Evolutionary conservation across 495 filamentous ascomycete genomes (phyloP), one percentile per base, ranked within the genome.

Genomic region (Trichodelitschia bisporula): DNA sequence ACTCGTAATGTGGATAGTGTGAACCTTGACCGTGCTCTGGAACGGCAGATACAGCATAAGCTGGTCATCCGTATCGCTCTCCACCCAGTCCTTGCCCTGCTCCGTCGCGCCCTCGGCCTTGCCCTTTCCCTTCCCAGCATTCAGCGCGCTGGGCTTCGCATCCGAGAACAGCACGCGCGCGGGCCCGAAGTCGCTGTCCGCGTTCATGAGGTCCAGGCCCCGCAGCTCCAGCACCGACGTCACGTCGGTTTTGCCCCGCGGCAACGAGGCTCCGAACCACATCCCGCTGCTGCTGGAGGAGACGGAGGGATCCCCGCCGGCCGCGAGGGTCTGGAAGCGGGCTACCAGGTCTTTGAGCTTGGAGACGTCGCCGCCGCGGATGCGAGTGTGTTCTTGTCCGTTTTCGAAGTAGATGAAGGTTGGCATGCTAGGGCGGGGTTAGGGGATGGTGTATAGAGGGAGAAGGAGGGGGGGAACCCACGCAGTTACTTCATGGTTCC

Each of bases 21-120:
- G 83, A 18, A 93, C 62, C 59, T 95, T 97, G 35, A 92, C 42
- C 28, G 72, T 78, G 6, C 73, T 68, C 49, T 80, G 70, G 51
- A 97, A 92, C 5, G 86, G 86, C 28, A 90, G 57, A 48, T 73
- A 93, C 31, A 97, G 64, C 71, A 97, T 77, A 36, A 97, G 50
- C 59, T 97, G 89, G 56, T 93, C 80, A 47, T 97, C 86, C n/a
- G 83, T 91, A 45, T 93, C 89, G 45, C 78, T 92, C 59, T 95
- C 79, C n/a, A 93, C 66, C 78, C 80, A 95, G 51, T 97, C 86
- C 31, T n/a, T 24, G 15, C 31, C 34, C 29, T 33, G 35, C 15
- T 15, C 28, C 3, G 26, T 26, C 21, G 29, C 28, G 15, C 28
- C 34, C 32, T 28, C 19, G 37, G 34, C 39, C 66, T 66, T 11